A percentile compares a stretch with the other conserved stretches of the same genome.
These are phyloP conservation scores for Lagenidium giganteum DNA, from an alignment of 352 stramenopile genomes.

Conservation along the genomic window DNA sequence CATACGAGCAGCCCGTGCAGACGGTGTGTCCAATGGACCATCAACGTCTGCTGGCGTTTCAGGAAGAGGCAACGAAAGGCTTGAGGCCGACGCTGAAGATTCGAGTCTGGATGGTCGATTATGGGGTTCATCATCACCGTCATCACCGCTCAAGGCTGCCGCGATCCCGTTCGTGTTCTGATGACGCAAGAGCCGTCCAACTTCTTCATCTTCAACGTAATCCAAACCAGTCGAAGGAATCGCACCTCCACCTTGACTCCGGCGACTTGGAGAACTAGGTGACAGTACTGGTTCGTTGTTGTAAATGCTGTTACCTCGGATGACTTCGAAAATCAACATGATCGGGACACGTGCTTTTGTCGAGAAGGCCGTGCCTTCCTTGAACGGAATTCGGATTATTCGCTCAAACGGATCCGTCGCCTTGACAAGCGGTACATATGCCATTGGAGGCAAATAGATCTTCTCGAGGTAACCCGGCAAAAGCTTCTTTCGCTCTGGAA, in stretches of 20 bases:
- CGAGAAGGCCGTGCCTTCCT: constrained; percentile 85
- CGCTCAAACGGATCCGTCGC: constrained; percentile 86
- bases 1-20: constrained; percentile 21
- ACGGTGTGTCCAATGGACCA: constrained; percentile 49
- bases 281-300: constrained; percentile 40
- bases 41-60: constrained; percentile 67
- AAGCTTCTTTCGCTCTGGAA: constrained; percentile 74
- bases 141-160: not conserved
- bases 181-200: constrained; percentile 64
- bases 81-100: constrained; percentile 2
- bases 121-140: not conserved
- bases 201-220: constrained; percentile 78
- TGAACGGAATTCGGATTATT: constrained; percentile 79
- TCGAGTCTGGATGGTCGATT: no score
- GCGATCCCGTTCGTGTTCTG: constrained; percentile 55
- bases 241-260: constrained; percentile 24
- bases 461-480: constrained; percentile 79
- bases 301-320: constrained; percentile 64
- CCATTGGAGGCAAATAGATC: constrained; percentile 80
- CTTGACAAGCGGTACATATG: constrained; percentile 84
- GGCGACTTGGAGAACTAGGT: constrained; percentile 46
- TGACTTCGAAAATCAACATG: constrained; percentile 87
- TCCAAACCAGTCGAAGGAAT: constrained; percentile 48
- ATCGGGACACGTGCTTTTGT: constrained; percentile 85
- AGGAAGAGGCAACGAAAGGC: constrained; percentile 24